Conservation (phyloP, 352 stramenopile genomes). For the Pythium periplocum region DNA sequence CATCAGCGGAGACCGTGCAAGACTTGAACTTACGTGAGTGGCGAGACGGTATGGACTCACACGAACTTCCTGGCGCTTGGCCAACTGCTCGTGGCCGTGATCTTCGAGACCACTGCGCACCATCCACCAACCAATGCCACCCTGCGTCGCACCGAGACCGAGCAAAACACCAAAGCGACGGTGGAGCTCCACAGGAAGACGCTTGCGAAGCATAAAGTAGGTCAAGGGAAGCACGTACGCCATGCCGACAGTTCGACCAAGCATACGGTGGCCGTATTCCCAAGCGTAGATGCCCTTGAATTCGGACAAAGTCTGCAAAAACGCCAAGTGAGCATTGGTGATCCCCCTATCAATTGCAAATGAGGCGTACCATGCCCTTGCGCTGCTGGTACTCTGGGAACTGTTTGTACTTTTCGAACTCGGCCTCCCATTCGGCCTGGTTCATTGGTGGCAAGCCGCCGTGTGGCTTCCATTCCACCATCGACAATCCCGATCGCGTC, state of each 20-base stretch:
- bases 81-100: conserved; percentile 72
- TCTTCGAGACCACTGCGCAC: conserved; percentile 97
- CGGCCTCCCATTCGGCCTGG: conserved; percentile 90
- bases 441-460: conserved; percentile 91
- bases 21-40: conserved; percentile 73
- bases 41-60: conserved; percentile 97
- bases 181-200: conserved; percentile 68
- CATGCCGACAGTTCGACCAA: conserved; percentile 93
- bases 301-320: conserved; percentile 90
- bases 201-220: conserved; percentile 91
- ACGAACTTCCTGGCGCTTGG: conserved; percentile 92
- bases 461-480: conserved; percentile 97
- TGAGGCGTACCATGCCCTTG: conserved; percentile 66
- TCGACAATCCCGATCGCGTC: conserved; percentile 95
- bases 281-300: conserved; percentile 98
- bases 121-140: conserved; percentile 99
- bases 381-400: conserved; percentile 98
- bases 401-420: conserved; percentile 98
- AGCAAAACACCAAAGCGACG: conserved; percentile 59
- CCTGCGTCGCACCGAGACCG: conserved; percentile 60
- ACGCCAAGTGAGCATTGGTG: not conserved
- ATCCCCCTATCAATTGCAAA: not conserved
- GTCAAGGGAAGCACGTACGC: conserved; percentile 90
- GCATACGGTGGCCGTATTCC: conserved; percentile 97
- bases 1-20: not conserved